Conservation (phyloP, 768 basidiomycete genomes). For the Termitomyces sp. region DNA sequence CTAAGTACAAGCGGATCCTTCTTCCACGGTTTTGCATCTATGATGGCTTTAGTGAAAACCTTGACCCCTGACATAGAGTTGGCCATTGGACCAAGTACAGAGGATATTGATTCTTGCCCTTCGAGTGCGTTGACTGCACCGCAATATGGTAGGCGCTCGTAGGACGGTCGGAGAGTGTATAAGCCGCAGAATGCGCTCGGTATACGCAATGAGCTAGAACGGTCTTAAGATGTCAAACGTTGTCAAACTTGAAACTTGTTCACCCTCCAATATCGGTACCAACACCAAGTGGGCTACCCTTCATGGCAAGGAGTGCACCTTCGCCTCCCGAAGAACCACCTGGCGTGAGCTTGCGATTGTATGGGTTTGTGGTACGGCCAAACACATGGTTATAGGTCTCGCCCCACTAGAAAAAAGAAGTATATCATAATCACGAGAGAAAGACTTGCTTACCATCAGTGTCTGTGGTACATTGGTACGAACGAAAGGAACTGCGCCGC, state of each 20-base stretch:
- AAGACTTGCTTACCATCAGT: slow-evolving; percentile 31
- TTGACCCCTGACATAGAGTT: slow-evolving; percentile 46
- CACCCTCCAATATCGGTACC: slow-evolving; percentile 64
- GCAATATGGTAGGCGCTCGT: slow-evolving; percentile 48
- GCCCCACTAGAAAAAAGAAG: slow-evolving; percentile 29
- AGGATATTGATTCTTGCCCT: slow-evolving; percentile 54
- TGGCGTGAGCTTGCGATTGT: slow-evolving; percentile 47
- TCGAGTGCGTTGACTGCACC: slow-evolving; percentile 44
- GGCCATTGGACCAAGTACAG: slow-evolving; percentile 54
- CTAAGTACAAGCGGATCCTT: slow-evolving; percentile 45
- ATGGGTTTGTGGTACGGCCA: slow-evolving; percentile 58
- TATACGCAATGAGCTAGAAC: slow-evolving; percentile 46
- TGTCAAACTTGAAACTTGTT: slow-evolving; percentile 8
- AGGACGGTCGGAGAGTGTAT: slow-evolving; percentile 55
- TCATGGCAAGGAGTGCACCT: slow-evolving; percentile 55
- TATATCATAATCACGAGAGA: slow-evolving; percentile 4
- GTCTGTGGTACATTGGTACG: slow-evolving; percentile 55
- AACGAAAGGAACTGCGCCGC: slow-evolving; percentile 55
- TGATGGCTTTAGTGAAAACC: slow-evolving; percentile 46
- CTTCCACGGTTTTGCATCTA: slow-evolving; percentile 48
- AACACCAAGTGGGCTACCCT: slow-evolving; percentile 54
- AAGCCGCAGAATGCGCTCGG: slow-evolving; percentile 52
- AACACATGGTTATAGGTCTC: slow-evolving; percentile 62
- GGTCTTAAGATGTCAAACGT: neutral
- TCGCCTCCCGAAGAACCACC: slow-evolving; percentile 71